Conservation (phyloP, 768 basidiomycete genomes). For the Clathrus columnatus region DNA sequence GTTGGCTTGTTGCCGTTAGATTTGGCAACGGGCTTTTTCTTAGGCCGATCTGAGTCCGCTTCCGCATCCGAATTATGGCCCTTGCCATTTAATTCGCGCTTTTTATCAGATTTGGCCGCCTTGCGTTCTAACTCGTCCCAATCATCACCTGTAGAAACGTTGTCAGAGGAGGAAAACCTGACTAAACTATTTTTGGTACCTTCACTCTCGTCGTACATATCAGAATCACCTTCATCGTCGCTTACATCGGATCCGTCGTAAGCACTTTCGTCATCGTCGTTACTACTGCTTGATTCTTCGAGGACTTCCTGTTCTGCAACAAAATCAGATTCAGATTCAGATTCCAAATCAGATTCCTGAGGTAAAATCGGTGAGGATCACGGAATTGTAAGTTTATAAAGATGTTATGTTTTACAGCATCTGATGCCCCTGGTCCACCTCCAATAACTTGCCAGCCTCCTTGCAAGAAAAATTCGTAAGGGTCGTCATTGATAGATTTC, state of each 20-base stretch:
- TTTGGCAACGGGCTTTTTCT: slow-evolving; percentile 29
- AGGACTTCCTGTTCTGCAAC: slow-evolving; percentile 37
- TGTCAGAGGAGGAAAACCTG: background rate
- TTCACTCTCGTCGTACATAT: slow-evolving; percentile 45
- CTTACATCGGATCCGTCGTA: slow-evolving; percentile 46
- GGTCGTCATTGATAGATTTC: slow-evolving; percentile 96
- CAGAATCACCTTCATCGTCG: slow-evolving; percentile 56
- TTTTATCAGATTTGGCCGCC: slow-evolving; percentile 70
- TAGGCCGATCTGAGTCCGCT: slow-evolving; percentile 27
- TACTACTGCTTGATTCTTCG: slow-evolving; percentile 32
- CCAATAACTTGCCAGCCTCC: slow-evolving; percentile 95
- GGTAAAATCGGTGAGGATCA: background rate
- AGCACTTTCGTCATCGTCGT: slow-evolving; percentile 45
- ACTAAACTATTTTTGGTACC: slow-evolving; percentile 35
- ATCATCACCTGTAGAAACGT: slow-evolving; percentile 60
- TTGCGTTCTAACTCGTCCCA: slow-evolving; percentile 95
- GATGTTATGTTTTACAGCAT: slow-evolving; percentile 50
- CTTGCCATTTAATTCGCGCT: slow-evolving; percentile 26
- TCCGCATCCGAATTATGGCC: slow-evolving; percentile 30
- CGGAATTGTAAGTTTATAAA: too few species aligned
- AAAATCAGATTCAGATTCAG: slow-evolving; percentile 62
- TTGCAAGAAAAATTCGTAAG: slow-evolving; percentile 88
- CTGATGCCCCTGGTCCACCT: slow-evolving; percentile 46
- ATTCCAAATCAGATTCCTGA: slow-evolving; percentile 49
- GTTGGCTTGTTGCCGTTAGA: slow-evolving; percentile 10